Evolutionary conservation across 306 rosid species (phyloP), one percentile per base, ranked within the genome.

Genomic region (Elaeagnus macrophylla): DNA sequence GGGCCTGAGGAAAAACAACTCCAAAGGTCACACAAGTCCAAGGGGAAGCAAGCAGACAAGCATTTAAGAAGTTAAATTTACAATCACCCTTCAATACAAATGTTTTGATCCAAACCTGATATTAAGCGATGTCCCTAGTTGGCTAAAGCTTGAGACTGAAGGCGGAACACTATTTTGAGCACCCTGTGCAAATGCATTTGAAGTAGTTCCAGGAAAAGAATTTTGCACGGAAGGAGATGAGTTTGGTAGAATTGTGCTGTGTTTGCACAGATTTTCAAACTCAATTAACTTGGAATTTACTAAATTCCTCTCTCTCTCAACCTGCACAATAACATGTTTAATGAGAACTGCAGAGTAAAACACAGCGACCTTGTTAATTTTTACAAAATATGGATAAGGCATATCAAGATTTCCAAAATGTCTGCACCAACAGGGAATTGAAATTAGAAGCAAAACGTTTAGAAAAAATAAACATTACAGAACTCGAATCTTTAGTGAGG

Each of bases 301-400:
- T 63, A 83, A 70, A 67, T 71, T 83, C 69, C 91, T 74, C 79
- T 91, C 97, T 75, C 82, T 86, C 66, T 86, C 97, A 72, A 90
- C 74, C 97, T 89, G 89, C 47, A 73, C 11, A 64, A 60, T 35
- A 69, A 70, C 62, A 61, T 9, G 58, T 39, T 44, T 25, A 25
- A n/a, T 40, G 5, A 48, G 50, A 59, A 62, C 56, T 42, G 39
- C 67, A 25, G 32, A 25, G 32, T 25, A 25, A 25, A 25, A 25
- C 32, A 25, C 32, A 25, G 32, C 32, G 4, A 3, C 32, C 32
- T 25, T 3, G 32, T 25, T 25, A 25, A 25, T 25, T 25, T 25
- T 25, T 25, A 25, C 32, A 0, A 25, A 25, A 25, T 25, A 25
- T 1, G 32, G 32, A 25, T 25, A 25, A 25, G 2, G 32, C 32